phyloP scores from a whole-genome alignment of 371 early-diverging fungal species.

The Haplosporangium sp. region DNA sequence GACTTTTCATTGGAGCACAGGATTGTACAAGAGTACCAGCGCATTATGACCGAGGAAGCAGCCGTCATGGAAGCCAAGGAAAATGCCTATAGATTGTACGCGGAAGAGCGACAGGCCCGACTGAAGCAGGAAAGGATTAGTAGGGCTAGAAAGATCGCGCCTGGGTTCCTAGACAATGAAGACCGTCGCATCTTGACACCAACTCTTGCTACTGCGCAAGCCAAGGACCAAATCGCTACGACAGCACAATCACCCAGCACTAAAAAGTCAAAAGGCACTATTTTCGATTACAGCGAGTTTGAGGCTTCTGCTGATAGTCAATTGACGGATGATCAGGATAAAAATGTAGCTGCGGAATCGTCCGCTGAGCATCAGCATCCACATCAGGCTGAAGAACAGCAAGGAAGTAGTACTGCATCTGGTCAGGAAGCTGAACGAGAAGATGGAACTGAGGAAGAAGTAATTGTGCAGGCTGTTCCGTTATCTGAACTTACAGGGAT shows the following conservation, averaged over 20 bases:
- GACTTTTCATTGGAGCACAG: constrained; percentile 47
- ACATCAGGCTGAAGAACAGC: constrained; percentile 6
- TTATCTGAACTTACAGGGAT: constrained; percentile 40
- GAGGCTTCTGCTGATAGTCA: constrained; percentile 14
- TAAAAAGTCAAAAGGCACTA: not conserved
- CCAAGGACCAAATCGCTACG: not conserved
- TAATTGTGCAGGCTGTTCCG: constrained; percentile 49
- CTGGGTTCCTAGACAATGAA: constrained; percentile 52
- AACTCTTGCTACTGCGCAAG: constrained; percentile 35
- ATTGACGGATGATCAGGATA: constrained; percentile 1
- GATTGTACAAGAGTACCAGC: constrained; percentile 48
- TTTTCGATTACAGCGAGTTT: constrained; percentile 50
- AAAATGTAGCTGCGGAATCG: not conserved
- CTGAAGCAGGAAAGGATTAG: constrained; percentile 45
- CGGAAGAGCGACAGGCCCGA: constrained; percentile 46
- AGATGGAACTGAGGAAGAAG: constrained; percentile 22
- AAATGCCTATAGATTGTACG: constrained; percentile 33
- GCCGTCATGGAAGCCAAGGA: constrained; percentile 37
- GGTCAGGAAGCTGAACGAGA: not conserved
- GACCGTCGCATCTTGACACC: constrained; percentile 53
- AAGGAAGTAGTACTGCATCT: not conserved
- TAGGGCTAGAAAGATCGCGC: constrained; percentile 51
- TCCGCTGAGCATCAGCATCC: constrained; percentile 1
- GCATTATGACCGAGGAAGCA: constrained; percentile 44
- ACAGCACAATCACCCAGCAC: constrained; percentile 1